These are phyloP conservation scores for Hericium coralloides DNA, from an alignment of 768 basidiomycete species.

Conservation along the genomic window DNA sequence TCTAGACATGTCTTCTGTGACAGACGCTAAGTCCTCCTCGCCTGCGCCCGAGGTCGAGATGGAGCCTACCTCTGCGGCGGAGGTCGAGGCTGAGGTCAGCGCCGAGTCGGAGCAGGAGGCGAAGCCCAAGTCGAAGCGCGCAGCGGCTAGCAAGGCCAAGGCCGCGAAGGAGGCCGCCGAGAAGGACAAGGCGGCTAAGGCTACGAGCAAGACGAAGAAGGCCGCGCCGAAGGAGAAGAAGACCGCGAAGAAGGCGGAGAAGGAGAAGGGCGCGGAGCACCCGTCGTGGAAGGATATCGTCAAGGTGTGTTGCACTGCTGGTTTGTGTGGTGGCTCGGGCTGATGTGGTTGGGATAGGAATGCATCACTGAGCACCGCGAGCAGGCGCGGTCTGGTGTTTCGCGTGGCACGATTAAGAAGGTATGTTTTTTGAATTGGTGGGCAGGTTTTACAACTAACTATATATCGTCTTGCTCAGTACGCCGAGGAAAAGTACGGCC, in stretches of 20 bases:
- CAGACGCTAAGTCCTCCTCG: not conserved
- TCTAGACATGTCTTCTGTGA: constrained; percentile 6
- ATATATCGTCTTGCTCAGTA: constrained; percentile 25
- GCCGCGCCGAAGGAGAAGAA: constrained; percentile 5
- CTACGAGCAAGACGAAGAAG: constrained; percentile 9
- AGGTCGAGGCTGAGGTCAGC: constrained; percentile 1
- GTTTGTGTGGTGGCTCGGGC: not conserved
- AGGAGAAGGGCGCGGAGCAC: constrained; percentile 8
- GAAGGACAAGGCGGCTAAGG: constrained; percentile 7
- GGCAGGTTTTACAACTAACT: not conserved
- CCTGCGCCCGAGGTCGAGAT: not conserved
- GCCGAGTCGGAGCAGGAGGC: not conserved
- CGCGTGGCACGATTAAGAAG: constrained; percentile 67
- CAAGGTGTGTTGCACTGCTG: constrained; percentile 17
- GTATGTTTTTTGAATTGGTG: constrained; percentile 3
- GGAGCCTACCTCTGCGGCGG: not conserved
- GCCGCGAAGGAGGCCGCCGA: constrained; percentile 7
- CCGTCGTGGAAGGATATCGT: constrained; percentile 32
- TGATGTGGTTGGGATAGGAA: constrained; percentile 37
- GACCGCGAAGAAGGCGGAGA: constrained; percentile 2
- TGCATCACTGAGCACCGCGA: constrained; percentile 60
- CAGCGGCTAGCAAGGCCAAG: constrained; percentile 8
- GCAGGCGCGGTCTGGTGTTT: constrained; percentile 64
- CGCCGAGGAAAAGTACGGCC: constrained; percentile 45
- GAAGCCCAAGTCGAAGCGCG: constrained; percentile 4